phyloP scores from a whole-genome alignment of 2,329 filamentous ascomycete species.

The Davidsoniella eucalypti region DNA sequence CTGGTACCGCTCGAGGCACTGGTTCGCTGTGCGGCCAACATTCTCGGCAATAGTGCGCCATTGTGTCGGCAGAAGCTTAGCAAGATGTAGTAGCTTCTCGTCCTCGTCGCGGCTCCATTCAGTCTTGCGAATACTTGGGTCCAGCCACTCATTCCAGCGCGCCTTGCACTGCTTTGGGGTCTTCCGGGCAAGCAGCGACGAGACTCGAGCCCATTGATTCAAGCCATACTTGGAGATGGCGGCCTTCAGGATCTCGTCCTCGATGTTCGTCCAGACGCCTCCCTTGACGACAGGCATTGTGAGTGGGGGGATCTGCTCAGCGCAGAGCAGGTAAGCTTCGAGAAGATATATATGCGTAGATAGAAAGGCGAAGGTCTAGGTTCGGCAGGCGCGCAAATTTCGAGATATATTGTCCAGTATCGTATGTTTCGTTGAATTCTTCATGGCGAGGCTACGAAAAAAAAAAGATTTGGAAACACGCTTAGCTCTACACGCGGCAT shows the following conservation, averaged over 20 bases:
- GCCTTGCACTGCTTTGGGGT: constrained; percentile 99
- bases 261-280: constrained; percentile 60
- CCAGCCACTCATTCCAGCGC: constrained; percentile 95
- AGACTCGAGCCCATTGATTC: constrained; percentile 97
- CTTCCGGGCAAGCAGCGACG: constrained; percentile 89
- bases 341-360: background rate
- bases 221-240: constrained; percentile 88
- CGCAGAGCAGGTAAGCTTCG: too few relatives aligned
- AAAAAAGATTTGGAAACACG: constrained; percentile 3
- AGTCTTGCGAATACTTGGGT: constrained; percentile 94
- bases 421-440: too few relatives aligned
- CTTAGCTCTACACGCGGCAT: background rate
- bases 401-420: background rate
- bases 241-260: constrained; percentile 95
- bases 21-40: constrained; percentile 87
- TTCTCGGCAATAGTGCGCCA: constrained; percentile 98
- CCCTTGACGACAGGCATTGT: constrained; percentile 57
- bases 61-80: constrained; percentile 97
- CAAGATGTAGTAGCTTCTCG: constrained; percentile 88
- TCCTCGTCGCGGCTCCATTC: constrained; percentile 99
- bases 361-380: background rate
- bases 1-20: constrained; percentile 93
- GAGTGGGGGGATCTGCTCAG: background rate
- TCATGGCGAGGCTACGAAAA: constrained; percentile 4
- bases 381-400: background rate